Percentiles rank a stretch among this genome's conserved stretches.
phyloP scores from a whole-genome alignment of 2,329 filamentous ascomycete species.

The Ophiostoma tasmaniense region DNA sequence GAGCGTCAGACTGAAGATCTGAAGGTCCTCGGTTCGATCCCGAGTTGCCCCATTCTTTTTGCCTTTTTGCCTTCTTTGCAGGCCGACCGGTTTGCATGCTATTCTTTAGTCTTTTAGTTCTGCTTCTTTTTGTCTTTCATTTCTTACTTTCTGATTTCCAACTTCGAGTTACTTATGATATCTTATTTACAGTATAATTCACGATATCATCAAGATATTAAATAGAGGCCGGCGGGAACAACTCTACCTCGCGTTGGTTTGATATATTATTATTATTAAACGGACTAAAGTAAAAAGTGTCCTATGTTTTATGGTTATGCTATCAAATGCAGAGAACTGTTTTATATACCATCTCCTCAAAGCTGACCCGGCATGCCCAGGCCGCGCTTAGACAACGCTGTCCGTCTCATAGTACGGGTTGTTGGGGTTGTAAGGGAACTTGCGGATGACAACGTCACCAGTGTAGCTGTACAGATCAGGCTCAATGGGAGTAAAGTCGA shows the following conservation, averaged over 20 bases:
- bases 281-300: not conserved
- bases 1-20: constrained; percentile 9
- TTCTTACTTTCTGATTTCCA: not conserved
- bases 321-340: not conserved
- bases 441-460: constrained; percentile 28
- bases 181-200: no score
- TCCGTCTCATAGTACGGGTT: constrained; percentile 29
- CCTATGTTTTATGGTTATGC: not conserved
- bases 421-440: constrained; percentile 32
- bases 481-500: constrained; percentile 15
- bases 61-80: not conserved
- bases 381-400: constrained; percentile 19
- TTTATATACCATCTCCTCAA: not conserved
- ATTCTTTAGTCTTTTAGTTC: not conserved
- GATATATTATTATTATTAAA: not conserved
- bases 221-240: not conserved
- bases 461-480: constrained; percentile 23
- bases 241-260: not conserved
- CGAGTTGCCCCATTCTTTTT: constrained; percentile 7
- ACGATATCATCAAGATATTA: not conserved
- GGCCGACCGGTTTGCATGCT: no score
- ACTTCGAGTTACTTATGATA: no score
- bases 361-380: not conserved
- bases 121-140: not conserved
- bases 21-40: constrained; percentile 9